Conservation (phyloP, 345 rosid genomes). For the Euphorbia lathyris region DNA sequence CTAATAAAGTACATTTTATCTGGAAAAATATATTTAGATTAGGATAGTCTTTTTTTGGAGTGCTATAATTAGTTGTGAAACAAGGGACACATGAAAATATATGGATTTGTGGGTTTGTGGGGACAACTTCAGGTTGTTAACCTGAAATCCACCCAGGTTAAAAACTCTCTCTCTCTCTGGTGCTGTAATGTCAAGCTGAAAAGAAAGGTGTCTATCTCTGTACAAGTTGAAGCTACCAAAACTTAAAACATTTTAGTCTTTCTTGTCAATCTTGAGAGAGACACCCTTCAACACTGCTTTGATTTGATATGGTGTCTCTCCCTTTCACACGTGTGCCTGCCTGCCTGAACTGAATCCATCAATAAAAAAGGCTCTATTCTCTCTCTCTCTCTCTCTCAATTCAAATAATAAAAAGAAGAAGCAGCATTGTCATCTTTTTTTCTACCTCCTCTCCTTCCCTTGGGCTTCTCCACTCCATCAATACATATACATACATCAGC, state of each 20-base stretch:
- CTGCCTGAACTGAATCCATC: no score
- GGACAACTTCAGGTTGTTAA: slow-evolving; percentile 55
- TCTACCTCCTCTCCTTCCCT: no score
- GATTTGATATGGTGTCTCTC: neutral
- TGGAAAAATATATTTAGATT: no score
- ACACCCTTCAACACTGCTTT: slow-evolving; percentile 17
- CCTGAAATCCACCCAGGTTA: slow-evolving; percentile 21
- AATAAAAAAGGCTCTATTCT: no score
- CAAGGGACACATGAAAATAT: slow-evolving; percentile 12
- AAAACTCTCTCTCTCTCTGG: neutral
- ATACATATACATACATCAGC: no score
- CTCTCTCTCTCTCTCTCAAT: no score
- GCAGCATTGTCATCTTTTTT: no score
- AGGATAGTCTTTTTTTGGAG: slow-evolving; percentile 2
- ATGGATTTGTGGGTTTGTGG: slow-evolving; percentile 22
- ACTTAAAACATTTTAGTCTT: slow-evolving; percentile 27
- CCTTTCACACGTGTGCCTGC: slow-evolving; percentile 26
- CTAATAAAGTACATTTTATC: neutral
- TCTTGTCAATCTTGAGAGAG: slow-evolving; percentile 38
- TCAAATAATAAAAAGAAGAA: no score
- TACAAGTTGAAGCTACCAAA: slow-evolving; percentile 29
- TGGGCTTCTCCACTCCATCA: no score
- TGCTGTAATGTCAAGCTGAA: slow-evolving; percentile 31
- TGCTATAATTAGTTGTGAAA: slow-evolving; percentile 19
- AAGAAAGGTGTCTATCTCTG: slow-evolving; percentile 29